phyloP scores from a whole-genome alignment of 345 rosid genomes.

The Salix caprea region DNA sequence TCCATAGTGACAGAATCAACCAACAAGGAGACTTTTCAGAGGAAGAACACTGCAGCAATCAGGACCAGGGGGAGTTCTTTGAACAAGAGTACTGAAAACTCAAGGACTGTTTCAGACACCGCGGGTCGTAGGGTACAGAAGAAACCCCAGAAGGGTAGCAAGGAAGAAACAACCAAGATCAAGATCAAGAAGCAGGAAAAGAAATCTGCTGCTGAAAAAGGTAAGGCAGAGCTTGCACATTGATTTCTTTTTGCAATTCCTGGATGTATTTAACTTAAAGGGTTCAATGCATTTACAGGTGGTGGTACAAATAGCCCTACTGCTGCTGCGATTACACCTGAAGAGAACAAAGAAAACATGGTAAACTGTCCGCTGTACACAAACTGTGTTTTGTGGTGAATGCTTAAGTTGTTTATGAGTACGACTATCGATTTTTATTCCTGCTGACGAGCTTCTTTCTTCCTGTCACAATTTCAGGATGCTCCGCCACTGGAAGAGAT shows the following conservation, averaged over 20 bases:
- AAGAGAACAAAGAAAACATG: conserved; percentile 83
- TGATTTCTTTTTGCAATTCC: neutral
- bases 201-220: conserved; percentile 46
- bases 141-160: conserved; percentile 48
- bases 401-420: neutral
- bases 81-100: conserved; percentile 34
- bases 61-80: conserved; percentile 34
- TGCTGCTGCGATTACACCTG: conserved; percentile 21
- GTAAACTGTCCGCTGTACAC: conserved; percentile 25
- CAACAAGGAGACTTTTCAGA: conserved; percentile 38
- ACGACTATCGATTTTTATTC: neutral
- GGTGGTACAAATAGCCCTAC: conserved; percentile 39
- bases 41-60: conserved; percentile 36
- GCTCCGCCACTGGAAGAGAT: conserved; percentile 26
- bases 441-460: neutral
- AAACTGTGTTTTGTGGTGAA: neutral
- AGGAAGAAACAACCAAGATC: conserved; percentile 37
- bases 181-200: conserved; percentile 40
- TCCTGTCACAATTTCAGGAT: conserved; percentile 22
- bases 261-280: no score
- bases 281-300: conserved; percentile 15
- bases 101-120: conserved; percentile 39
- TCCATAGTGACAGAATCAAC: conserved; percentile 28
- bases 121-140: conserved; percentile 39
- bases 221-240: conserved; percentile 16